A percentile compares a stretch with the other conserved stretches of the same genome.
phyloP scores from a whole-genome alignment of 2,329 filamentous ascomycete species.

The Botrytis squamosa region DNA sequence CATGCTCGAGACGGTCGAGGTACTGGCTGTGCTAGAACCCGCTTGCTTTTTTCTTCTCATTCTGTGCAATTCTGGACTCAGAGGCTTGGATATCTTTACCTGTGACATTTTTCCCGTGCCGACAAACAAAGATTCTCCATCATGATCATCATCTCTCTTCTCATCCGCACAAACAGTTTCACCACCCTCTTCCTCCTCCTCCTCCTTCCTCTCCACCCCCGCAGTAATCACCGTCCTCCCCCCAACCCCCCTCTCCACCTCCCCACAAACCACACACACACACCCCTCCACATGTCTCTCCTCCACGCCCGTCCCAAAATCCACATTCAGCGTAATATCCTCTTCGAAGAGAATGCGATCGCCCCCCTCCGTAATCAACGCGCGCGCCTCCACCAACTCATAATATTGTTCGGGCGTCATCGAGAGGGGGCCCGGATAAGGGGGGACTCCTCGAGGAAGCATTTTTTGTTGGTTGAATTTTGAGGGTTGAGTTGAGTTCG shows the following conservation, averaged over 20 bases:
- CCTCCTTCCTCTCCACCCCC: not conserved
- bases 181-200: no score
- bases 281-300: not conserved
- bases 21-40: not conserved
- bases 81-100: not conserved
- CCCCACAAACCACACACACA: not conserved
- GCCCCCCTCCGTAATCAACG: not conserved
- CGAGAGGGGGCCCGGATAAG: not conserved
- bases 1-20: not conserved
- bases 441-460: not conserved
- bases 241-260: not conserved
- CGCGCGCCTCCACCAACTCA: not conserved
- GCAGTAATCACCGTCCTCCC: not conserved
- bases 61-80: not conserved
- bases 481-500: not conserved
- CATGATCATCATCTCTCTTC: not conserved
- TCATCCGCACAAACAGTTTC: not conserved
- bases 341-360: not conserved
- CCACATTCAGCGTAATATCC: conserved; percentile 7
- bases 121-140: not conserved
- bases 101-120: not conserved
- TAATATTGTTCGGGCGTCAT: not conserved
- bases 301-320: not conserved
- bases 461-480: not conserved
- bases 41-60: not conserved